These are phyloP conservation scores for Tetrahymena malaccensis DNA, from an alignment of 73 alveolate genomes.

Conservation along the genomic window DNA sequence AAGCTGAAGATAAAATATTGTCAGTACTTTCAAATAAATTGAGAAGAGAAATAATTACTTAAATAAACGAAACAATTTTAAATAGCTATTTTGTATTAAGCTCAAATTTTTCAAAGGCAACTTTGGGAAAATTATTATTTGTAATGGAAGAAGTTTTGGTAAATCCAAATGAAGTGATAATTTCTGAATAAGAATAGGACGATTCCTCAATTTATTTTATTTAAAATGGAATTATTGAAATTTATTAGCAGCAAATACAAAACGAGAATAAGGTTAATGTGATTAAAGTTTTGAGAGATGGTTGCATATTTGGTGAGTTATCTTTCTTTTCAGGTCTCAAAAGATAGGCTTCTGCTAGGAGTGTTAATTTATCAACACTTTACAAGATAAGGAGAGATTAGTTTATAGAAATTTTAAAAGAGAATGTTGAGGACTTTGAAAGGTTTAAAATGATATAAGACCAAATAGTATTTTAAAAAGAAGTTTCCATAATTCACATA, in stretches of 20 bases:
- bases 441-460: background rate
- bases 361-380: background rate
- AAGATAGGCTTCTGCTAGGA: slow-evolving; percentile 21
- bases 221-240: background rate
- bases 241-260: background rate
- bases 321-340: slow-evolving; percentile 14
- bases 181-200: background rate
- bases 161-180: background rate
- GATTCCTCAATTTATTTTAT: background rate
- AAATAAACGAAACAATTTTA: background rate
- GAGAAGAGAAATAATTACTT: background rate
- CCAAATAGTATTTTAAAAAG: background rate
- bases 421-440: background rate
- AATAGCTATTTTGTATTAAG: background rate
- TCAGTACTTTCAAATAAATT: background rate
- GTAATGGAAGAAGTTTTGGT: background rate
- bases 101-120: background rate
- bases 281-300: background rate
- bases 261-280: background rate
- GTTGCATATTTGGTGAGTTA: slow-evolving; percentile 13
- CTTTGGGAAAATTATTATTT: background rate
- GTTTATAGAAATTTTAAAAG: background rate
- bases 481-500: background rate
- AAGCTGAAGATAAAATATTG: background rate
- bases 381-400: background rate